Base-by-base conservation (phyloP, 225 moss, liverwort and hornwort species). In the Sphagnum contortum region DNA sequence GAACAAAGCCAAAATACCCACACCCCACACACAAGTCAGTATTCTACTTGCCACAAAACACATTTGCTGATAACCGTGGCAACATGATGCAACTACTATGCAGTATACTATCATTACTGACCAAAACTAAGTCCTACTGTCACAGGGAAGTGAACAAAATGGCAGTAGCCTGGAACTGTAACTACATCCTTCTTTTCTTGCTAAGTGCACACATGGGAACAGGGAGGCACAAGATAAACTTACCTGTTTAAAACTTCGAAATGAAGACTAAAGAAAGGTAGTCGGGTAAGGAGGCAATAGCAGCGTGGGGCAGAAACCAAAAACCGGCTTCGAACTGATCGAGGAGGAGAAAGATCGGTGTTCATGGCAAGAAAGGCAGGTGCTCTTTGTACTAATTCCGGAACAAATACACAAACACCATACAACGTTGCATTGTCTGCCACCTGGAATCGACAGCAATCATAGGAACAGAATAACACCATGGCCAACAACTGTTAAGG, bases 231-330 rank as follows among this genome's bases (percentile, higher is more conserved):
- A 61, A 2, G 12, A 51, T 8, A 3, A 62, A 46, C 71, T 47
- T 68, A 95, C 95, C 95, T 95, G 75, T 90, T 88, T 47, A 96
- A 65, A 69, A 96, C 92, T 79, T 96, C 92, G 63, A 96, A 88
- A 75, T 96, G 95, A 60, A 96, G 83, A 68, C 82, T 74, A 57
- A 96, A 96, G 74, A 88, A 96, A 63, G 95, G 95, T 50, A 96
- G 71, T 66, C 80, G 84, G 65, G 95, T 96, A 60, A 96, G 87
- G 74, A 96, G 77, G 77, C 95, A 96, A 72, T 96, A 96, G 74
- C 95, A 96, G 67, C 95, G 95, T 71, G 95, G 95, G 58, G 95
- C 95, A 58, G 95, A 96, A 46, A 92, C 90, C 67, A 96, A 78
- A 64, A 92, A 96, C 48, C 92, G 89, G 66, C 90, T 88, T 67